A percentile compares a stretch with the other conserved stretches of the same genome.
These are phyloP conservation scores for Neurospora sp. DNA, from an alignment of 495 filamentous ascomycete species.

Conservation along the genomic window DNA sequence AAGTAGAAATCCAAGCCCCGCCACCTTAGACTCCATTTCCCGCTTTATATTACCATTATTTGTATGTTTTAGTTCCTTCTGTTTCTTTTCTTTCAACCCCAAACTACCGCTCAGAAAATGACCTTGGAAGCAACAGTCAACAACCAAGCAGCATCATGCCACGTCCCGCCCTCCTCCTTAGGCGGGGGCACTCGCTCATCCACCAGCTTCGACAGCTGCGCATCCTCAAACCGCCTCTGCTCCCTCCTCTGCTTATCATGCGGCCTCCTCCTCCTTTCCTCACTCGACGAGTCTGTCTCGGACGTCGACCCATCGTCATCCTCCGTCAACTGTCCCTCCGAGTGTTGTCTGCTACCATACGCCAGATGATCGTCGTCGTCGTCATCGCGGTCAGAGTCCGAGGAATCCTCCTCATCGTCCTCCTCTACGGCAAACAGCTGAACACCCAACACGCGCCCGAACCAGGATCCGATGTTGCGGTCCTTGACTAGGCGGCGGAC, in stretches of 20 bases:
- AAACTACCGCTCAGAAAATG: slow-evolving; percentile 36
- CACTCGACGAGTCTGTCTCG: slow-evolving; percentile 31
- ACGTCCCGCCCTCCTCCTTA: slow-evolving; percentile 47
- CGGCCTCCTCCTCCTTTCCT: slow-evolving; percentile 24
- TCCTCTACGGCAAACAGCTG: slow-evolving; percentile 63
- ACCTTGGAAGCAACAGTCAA: slow-evolving; percentile 66
- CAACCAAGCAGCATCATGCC: slow-evolving; percentile 82
- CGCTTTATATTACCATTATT: too few species aligned
- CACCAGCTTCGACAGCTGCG: slow-evolving; percentile 1
- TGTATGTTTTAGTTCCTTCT: neutral
- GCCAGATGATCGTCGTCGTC: slow-evolving; percentile 22
- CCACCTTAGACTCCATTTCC: too few species aligned
- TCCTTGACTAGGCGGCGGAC: slow-evolving; percentile 45
- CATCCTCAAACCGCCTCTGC: slow-evolving; percentile 14
- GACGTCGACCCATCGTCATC: slow-evolving; percentile 18
- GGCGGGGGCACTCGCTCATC: slow-evolving; percentile 31
- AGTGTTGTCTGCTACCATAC: neutral
- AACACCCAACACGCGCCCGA: slow-evolving; percentile 67
- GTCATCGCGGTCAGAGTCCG: slow-evolving; percentile 28
- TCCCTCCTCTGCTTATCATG: slow-evolving; percentile 12
- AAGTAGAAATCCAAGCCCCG: too few species aligned
- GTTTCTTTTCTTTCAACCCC: too few species aligned
- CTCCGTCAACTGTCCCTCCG: slow-evolving; percentile 13
- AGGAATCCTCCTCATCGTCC: slow-evolving; percentile 36
- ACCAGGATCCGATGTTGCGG: slow-evolving; percentile 60